Conservation (phyloP, 768 basidiomycete genomes). For the Lactifluus volemus region DNA sequence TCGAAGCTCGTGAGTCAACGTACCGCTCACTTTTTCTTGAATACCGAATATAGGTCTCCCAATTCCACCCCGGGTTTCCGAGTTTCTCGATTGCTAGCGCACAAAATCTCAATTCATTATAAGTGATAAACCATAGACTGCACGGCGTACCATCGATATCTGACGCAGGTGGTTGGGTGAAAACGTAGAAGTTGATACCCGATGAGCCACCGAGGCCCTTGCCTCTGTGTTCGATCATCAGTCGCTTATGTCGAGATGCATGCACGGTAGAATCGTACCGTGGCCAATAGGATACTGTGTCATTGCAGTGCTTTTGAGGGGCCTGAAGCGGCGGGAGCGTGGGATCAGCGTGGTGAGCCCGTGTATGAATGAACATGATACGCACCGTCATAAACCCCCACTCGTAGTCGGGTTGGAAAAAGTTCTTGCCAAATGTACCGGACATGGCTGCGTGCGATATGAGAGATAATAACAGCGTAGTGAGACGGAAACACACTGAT, state of each 20-base stretch:
- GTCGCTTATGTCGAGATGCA: background rate
- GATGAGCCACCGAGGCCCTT: conserved; percentile 20
- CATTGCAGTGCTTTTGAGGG: conserved; percentile 16
- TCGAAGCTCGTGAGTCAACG: background rate
- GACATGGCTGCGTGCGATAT: background rate
- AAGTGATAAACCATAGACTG: background rate
- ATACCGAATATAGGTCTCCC: conserved; percentile 21
- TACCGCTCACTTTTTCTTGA: conserved; percentile 17
- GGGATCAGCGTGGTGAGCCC: no score
- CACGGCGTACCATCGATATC: conserved; percentile 20
- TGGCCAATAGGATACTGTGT: conserved; percentile 11
- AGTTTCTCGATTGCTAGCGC: conserved; percentile 18
- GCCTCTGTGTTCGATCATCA: conserved; percentile 3
- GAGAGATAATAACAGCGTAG: background rate
- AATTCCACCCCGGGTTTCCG: conserved; percentile 26
- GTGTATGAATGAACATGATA: background rate
- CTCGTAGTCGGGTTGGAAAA: conserved; percentile 18
- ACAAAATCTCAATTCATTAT: background rate
- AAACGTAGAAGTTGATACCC: conserved; percentile 18
- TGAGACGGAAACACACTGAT: background rate
- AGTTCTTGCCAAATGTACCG: conserved; percentile 13
- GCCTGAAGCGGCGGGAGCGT: background rate
- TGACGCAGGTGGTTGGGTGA: conserved; percentile 16
- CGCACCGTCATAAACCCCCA: conserved; percentile 20
- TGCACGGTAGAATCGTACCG: background rate